Evolutionary conservation across 2,329 filamentous ascomycete genomes (phyloP), one percentile per base, ranked within the genome.

Genomic region (Colletotrichum melonis): DNA sequence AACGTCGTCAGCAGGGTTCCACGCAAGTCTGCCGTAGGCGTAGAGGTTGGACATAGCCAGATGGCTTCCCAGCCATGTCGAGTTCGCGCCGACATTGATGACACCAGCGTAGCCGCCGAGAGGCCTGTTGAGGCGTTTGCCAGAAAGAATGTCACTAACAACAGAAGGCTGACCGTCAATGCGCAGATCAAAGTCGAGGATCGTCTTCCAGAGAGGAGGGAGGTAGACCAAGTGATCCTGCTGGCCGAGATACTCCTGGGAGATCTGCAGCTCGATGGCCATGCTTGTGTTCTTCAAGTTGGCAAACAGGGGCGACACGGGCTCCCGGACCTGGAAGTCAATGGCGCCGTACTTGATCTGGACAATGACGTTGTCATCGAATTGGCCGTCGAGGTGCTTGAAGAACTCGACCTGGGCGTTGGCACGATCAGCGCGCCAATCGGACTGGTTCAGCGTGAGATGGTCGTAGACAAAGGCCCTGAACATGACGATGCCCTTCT

Each of bases 331-430:
- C 77, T 94, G 92, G 80, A 94, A 94, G 78, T 94, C 92, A 72
- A 94, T 94, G 0, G 92, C 92, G 0, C 92, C 92, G 74, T 92
- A 93, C 80, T 94, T 94, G 81, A 94, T 91, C 78, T 94, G 92
- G 2, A 94, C 86, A 0, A 94, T 86, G 0, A 94, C 92, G 59
- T 94, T 94, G 58, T 92, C 89, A 26, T 92, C 90, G 69, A 94
- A 94, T 72, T 91, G 80, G 5, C 86, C 88, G 76, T 94, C 92
- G 0, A 94, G 85, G 0, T 86, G 84, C 19, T 89, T 84, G 79
- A 94, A 94, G 80, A 89, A 93, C 1, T 94, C 85, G 0, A 93
- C 90, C 0, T 91, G 91, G 0, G 91, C 92, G 67, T 93, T 93
- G 1, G 92, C 92, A 2, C 92, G 88, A 78, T 94, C 92, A 1